phyloP scores from a whole-genome alignment of 208 protist genomes.

The Entamoeba dispar region DNA sequence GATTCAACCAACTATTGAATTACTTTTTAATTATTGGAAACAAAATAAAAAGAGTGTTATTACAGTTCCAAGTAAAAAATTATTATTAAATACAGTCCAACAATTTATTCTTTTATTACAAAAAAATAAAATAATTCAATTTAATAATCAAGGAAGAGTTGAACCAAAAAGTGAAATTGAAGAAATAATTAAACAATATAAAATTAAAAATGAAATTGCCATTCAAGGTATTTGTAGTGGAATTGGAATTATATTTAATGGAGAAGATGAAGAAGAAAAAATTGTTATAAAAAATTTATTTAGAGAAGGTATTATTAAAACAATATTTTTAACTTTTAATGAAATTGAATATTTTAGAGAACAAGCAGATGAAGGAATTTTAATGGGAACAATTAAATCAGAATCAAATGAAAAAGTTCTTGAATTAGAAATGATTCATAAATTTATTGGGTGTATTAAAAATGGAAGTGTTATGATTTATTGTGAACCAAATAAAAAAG shows the following conservation, averaged over 20 bases:
- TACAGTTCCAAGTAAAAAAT: neutral
- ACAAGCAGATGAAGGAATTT: neutral
- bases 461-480: neutral
- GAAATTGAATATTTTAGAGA: neutral
- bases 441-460: constrained; percentile 77
- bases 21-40: neutral
- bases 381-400: neutral
- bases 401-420: neutral
- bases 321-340: neutral
- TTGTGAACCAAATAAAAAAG: neutral
- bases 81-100: neutral
- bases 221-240: neutral
- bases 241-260: neutral
- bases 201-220: neutral
- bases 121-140: neutral
- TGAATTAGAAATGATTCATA: constrained; percentile 71
- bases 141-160: neutral
- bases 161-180: neutral
- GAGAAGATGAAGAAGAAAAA: neutral
- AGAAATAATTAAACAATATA: neutral
- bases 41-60: neutral
- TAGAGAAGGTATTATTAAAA: neutral
- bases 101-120: neutral
- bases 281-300: neutral
- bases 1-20: neutral